These are phyloP conservation scores for Mycena leptocephala DNA, from an alignment of 768 basidiomycete species.

Conservation along the genomic window DNA sequence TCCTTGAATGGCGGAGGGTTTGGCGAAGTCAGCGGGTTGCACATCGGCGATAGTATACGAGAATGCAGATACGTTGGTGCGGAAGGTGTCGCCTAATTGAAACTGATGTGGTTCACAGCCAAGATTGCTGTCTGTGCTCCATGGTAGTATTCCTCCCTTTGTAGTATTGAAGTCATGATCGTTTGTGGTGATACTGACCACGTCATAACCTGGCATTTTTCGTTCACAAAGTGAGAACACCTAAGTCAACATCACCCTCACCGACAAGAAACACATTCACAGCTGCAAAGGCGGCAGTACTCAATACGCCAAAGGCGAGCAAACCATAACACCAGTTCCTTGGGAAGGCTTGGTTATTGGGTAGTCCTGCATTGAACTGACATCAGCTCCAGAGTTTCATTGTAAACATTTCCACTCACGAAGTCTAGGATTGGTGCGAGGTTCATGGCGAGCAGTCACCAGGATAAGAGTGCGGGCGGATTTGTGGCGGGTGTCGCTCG, in stretches of 20 bases:
- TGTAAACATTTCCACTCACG: neutral
- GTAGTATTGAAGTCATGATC: slow-evolving; percentile 20
- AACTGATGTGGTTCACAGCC: slow-evolving; percentile 30
- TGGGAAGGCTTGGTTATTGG: slow-evolving; percentile 21
- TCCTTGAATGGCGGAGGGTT: neutral
- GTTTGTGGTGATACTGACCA: slow-evolving; percentile 27
- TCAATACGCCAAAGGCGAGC: slow-evolving; percentile 24
- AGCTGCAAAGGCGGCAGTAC: slow-evolving; percentile 10
- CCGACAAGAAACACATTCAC: slow-evolving; percentile 31
- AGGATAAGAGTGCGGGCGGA: neutral
- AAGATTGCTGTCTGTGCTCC: neutral
- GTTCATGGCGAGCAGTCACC: neutral
- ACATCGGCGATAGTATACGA: slow-evolving; percentile 32
- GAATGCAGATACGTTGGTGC: slow-evolving; percentile 36
- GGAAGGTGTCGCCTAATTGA: slow-evolving; percentile 34
- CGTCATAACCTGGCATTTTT: slow-evolving; percentile 27
- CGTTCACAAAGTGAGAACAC: neutral
- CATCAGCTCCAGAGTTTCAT: neutral
- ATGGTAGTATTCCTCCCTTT: neutral
- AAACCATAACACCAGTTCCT: slow-evolving; percentile 2
- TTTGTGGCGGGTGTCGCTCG: neutral
- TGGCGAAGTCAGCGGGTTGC: neutral
- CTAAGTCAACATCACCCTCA: neutral
- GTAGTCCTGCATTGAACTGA: slow-evolving; percentile 15
- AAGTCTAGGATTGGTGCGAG: neutral